Evolutionary conservation across 805 yeast genomes (phyloP), one percentile per base, ranked within the genome.

Genomic region (Saturnispora mendoncae): DNA sequence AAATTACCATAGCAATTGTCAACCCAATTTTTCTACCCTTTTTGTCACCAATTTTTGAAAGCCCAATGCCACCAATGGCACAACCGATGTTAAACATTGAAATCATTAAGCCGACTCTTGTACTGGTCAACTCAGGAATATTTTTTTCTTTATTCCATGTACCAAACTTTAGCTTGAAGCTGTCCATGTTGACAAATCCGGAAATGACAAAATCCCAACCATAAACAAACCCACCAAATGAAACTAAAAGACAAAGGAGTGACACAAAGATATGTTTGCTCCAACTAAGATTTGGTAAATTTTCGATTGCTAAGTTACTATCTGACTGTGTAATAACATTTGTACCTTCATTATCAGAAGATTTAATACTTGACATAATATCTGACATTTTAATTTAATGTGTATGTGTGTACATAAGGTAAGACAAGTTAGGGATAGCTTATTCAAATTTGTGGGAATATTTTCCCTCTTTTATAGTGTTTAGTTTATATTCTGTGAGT

Each of bases 171-270:
- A 48, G 44, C 40, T 63, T 56, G 58, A 72, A 80, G 49, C 74
- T 74, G 10, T 65, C 49, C 78, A 78, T 74, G 54, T 74, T 74
- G 33, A 78, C 74, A 55, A 79, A 75, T 46, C 86, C 86, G 33
- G 84, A 77, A 58, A 79, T 74, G 64, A 85, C 86, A 39, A 84
- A 79, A 64, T 80, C 87, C 71, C 79, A 80, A 44, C 87, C 87
- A 54, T 77, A 80, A 26, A 80, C 78, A 57, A 77, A 80, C 26
- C 87, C 88, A 62, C 85, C 86, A 50, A 80, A 80, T 23, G 86
- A 81, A 47, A 80, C 74, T 42, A 74, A 52, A 10, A 71, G 52
- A 57, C 85, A 77, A 19, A 61, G 63, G 36, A 53, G 6, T 5
- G 57, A 56, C 12, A 53, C 61, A 27, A 8, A 21, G 13, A 14